Percentiles rank a stretch among this genome's conserved stretches.
Evolutionary conservation across 1,284 basidiomycete genomes (phyloP).

Genomic region (Athelia psychrophila): DNA sequence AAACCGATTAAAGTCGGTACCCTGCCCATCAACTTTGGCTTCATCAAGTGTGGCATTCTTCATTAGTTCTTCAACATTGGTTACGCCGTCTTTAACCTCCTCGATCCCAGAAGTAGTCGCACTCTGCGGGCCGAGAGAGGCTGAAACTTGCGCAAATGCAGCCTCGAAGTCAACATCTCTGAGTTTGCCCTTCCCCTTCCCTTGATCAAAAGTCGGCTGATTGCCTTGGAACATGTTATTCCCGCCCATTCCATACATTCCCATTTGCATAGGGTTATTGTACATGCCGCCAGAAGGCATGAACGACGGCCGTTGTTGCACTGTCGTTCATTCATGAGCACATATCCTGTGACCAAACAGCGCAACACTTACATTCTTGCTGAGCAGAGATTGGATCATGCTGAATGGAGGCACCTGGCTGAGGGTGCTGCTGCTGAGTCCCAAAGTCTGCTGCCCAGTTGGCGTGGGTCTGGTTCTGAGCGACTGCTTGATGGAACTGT

Average conservation of each 20-base stretch:
- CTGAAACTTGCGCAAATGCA: slow-evolving; percentile 63
- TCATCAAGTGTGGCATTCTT: slow-evolving; percentile 33
- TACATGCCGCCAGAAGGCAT: slow-evolving; percentile 31
- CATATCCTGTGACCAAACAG: too few relatives aligned
- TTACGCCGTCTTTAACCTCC: slow-evolving; percentile 45
- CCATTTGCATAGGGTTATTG: slow-evolving; percentile 22
- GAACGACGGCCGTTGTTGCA: slow-evolving; percentile 31
- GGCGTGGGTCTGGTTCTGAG: slow-evolving; percentile 22
- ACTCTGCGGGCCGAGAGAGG: slow-evolving; percentile 42
- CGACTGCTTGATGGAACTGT: slow-evolving; percentile 32
- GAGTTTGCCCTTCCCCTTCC: slow-evolving; percentile 70
- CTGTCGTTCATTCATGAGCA: too few relatives aligned
- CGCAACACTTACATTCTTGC: slow-evolving; percentile 24
- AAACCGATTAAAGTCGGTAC: slow-evolving; percentile 46
- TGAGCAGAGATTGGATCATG: slow-evolving; percentile 19
- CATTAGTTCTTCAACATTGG: slow-evolving; percentile 39
- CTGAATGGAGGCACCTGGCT: slow-evolving; percentile 20
- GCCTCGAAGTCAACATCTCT: slow-evolving; percentile 77
- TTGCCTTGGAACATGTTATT: slow-evolving; percentile 24
- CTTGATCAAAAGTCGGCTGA: slow-evolving; percentile 26
- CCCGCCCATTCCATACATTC: slow-evolving; percentile 32
- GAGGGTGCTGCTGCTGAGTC: slow-evolving; percentile 5
- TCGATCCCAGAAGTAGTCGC: slow-evolving; percentile 48
- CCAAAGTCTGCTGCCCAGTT: slow-evolving; percentile 55
- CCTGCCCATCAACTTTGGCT: slow-evolving; percentile 11